phyloP scores from a whole-genome alignment of 352 stramenopile species.

The Globisporangium splendens region DNA sequence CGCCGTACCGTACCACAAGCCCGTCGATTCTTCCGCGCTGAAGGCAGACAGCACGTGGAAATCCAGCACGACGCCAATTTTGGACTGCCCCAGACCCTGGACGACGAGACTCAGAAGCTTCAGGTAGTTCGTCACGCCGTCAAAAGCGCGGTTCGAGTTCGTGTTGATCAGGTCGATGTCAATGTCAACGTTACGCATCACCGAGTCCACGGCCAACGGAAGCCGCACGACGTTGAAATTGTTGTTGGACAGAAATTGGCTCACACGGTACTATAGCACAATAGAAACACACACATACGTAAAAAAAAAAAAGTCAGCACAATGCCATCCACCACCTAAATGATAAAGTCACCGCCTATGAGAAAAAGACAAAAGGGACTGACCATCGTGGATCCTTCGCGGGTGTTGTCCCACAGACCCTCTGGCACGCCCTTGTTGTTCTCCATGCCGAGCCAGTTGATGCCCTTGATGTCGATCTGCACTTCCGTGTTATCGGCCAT shows the following conservation, averaged over 20 bases:
- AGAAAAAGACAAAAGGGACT: background rate
- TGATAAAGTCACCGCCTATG: no score
- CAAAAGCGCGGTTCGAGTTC: slow-evolving; percentile 79
- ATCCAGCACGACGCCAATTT: slow-evolving; percentile 76
- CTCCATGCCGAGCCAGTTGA: slow-evolving; percentile 86
- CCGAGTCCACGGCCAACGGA: slow-evolving; percentile 66
- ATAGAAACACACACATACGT: background rate
- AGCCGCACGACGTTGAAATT: slow-evolving; percentile 82
- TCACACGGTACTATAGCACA: slow-evolving; percentile 48
- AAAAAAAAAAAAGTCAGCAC: background rate
- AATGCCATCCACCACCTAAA: background rate
- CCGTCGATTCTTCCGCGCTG: slow-evolving; percentile 32
- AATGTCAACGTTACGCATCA: slow-evolving; percentile 63
- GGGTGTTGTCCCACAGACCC: slow-evolving; percentile 79
- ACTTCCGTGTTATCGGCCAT: slow-evolving; percentile 48
- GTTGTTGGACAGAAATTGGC: slow-evolving; percentile 69
- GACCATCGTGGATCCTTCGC: slow-evolving; percentile 65
- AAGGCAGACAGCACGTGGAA: slow-evolving; percentile 68
- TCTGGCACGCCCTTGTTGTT: slow-evolving; percentile 64
- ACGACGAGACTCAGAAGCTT: slow-evolving; percentile 55
- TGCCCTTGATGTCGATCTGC: slow-evolving; percentile 78
- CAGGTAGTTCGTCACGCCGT: slow-evolving; percentile 55
- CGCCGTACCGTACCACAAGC: slow-evolving; percentile 72
- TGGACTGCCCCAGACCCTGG: slow-evolving; percentile 70
- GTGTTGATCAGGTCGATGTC: slow-evolving; percentile 72